Percentiles rank a stretch among this genome's conserved stretches.
These are phyloP conservation scores for Colletotrichum spinosum DNA, from an alignment of 2,329 filamentous ascomycete species.

Conservation along the genomic window DNA sequence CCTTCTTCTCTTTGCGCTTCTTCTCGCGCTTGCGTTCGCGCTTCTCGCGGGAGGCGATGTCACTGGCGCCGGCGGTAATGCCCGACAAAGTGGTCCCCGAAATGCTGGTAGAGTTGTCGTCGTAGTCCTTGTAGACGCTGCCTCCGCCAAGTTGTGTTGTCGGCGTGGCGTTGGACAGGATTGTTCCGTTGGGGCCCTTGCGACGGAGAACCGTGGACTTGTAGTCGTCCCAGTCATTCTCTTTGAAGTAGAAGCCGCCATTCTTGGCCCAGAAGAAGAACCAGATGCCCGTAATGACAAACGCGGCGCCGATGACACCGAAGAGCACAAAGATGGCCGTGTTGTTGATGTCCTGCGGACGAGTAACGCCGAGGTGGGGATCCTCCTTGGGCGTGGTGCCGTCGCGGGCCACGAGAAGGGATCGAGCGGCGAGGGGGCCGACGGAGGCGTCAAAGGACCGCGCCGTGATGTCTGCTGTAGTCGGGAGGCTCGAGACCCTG, in stretches of 20 bases:
- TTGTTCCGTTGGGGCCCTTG: slow-evolving; percentile 88
- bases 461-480: slow-evolving; percentile 33
- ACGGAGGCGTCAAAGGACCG: slow-evolving; percentile 46
- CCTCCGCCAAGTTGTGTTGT: slow-evolving; percentile 89
- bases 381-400: slow-evolving; percentile 47
- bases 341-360: slow-evolving; percentile 70
- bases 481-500: slow-evolving; percentile 43
- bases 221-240: slow-evolving; percentile 98
- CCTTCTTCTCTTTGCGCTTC: slow-evolving; percentile 53
- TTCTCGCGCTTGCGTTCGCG: slow-evolving; percentile 65
- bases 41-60: slow-evolving; percentile 66
- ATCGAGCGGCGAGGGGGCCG: slow-evolving; percentile 57
- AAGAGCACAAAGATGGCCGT: slow-evolving; percentile 86
- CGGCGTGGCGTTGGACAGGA: slow-evolving; percentile 84
- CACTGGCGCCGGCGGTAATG: slow-evolving; percentile 68
- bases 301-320: slow-evolving; percentile 80
- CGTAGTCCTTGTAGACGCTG: slow-evolving; percentile 82
- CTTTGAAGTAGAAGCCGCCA: slow-evolving; percentile 87
- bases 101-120: slow-evolving; percentile 59
- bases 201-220: slow-evolving; percentile 92
- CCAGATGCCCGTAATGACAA: slow-evolving; percentile 86
- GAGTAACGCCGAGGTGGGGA: slow-evolving; percentile 61
- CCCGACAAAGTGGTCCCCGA: slow-evolving; percentile 64
- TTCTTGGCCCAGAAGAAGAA: slow-evolving; percentile 99
- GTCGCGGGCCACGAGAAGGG: slow-evolving; percentile 55